phyloP scores from a whole-genome alignment of 306 rosid species.

The Arachis stenosperma region DNA sequence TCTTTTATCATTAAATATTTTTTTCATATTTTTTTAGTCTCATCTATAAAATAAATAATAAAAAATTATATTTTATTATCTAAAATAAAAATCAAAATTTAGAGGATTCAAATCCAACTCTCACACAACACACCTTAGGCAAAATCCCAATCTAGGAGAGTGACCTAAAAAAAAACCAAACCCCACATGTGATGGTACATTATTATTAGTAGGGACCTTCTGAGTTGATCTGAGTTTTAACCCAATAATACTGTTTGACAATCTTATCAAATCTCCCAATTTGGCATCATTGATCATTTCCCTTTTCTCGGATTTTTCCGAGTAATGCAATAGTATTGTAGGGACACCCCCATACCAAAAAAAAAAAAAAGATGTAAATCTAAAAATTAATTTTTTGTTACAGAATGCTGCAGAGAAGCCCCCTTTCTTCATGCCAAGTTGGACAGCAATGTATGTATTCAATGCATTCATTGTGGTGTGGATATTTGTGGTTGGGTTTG shows the following conservation, averaged over 20 bases:
- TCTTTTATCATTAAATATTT: too few species aligned
- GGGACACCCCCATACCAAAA: not conserved
- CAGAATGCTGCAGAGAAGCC: constrained; percentile 98
- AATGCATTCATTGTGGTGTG: constrained; percentile 75
- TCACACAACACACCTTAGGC: too few species aligned
- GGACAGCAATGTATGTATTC: constrained; percentile 74
- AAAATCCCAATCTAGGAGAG: not conserved
- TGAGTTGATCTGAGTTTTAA: constrained; percentile 5
- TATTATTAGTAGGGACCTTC: constrained; percentile 24
- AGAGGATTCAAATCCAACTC: too few species aligned
- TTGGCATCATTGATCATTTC: constrained; percentile 26
- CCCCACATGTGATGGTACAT: not conserved
- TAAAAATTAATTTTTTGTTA: not conserved
- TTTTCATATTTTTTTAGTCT: too few species aligned
- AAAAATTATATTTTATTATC: too few species aligned
- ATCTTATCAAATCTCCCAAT: constrained; percentile 18
- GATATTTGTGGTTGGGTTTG: constrained; percentile 83
- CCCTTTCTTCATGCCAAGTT: constrained; percentile 76
- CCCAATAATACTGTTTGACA: not conserved
- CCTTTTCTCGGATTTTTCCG: constrained; percentile 10
- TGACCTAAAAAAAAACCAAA: not conserved
- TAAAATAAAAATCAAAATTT: too few species aligned
- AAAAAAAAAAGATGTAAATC: not conserved
- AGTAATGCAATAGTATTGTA: constrained; percentile 16
- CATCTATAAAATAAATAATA: too few species aligned